These are phyloP conservation scores for Pontederia paniculata DNA, from an alignment of 176 grass and related monocot genomes.

Conservation along the genomic window DNA sequence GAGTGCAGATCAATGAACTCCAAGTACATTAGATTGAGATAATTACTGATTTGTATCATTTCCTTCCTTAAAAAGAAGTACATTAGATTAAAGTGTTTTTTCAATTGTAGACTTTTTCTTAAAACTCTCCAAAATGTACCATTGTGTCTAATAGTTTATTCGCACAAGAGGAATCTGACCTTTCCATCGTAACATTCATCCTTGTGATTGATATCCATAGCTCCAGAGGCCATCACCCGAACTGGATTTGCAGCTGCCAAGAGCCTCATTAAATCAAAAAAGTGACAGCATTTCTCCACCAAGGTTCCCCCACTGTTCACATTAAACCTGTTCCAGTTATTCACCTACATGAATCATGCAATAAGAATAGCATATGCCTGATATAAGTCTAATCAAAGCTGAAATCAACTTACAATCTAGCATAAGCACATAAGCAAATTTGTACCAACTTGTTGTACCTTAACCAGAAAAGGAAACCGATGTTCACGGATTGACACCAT, in stretches of 20 bases:
- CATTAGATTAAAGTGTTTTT: too few species aligned
- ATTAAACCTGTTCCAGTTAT: conserved; percentile 97
- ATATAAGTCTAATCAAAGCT: conserved; percentile 1
- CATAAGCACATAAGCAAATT: not conserved
- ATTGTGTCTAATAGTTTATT: too few species aligned
- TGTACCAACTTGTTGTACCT: conserved; percentile 31
- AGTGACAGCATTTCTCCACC: conserved; percentile 95
- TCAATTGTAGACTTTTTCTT: too few species aligned
- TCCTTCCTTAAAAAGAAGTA: too few species aligned
- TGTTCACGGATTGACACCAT: conserved; percentile 90
- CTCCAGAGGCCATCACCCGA: conserved; percentile 86
- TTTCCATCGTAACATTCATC: conserved; percentile 87
- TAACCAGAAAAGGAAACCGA: conserved; percentile 95
- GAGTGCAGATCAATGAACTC: too few species aligned
- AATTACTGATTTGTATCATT: too few species aligned
- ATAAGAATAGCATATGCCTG: conserved; percentile 16
- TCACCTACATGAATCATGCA: conserved; percentile 43
- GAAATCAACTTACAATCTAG: not conserved
- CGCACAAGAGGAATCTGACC: conserved; percentile 33
- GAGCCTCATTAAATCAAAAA: conserved; percentile 89
- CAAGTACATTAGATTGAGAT: too few species aligned
- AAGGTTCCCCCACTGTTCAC: conserved; percentile 82
- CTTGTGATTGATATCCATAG: conserved; percentile 90
- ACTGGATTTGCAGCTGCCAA: conserved; percentile 84
- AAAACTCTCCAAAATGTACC: too few species aligned